Base-by-base conservation (phyloP, 2,329 filamentous ascomycete genomes). In the Paraconiothyrium sp. region DNA sequence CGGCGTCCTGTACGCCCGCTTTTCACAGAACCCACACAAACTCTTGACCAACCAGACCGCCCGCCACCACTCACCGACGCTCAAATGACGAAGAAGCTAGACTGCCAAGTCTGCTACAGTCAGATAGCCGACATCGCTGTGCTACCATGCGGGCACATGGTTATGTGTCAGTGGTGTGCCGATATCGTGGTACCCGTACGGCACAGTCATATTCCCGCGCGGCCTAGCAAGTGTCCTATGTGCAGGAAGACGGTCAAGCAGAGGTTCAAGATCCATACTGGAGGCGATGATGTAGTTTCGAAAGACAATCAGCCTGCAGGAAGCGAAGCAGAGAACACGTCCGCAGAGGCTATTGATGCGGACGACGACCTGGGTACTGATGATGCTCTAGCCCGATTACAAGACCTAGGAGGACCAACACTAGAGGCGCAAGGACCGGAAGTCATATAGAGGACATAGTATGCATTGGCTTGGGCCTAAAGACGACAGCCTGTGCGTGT, bases 141-240 rank as follows among this genome's bases (percentile, higher is more conserved):
- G 20, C 66, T 86, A 39, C 85, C 85, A 0, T 87, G 85, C 62
- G 85, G 85, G 0, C 84, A 87, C 69, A 78, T 85, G 63, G 79
- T 83, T 37, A 83, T 87, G 78, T 87, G 85, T 67, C 75, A 79
- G 43, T 87, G 84, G 84, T 87, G 85, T 65, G 84, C 83, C 3
- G 82, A 84, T 54, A 79, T 84, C 54, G 79, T 83, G 48, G 78
- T 83, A 37, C 84, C 84, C 2, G 76, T 80, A 1, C 77, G 77
- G 68, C 72, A 78, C 59, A 68, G 75, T 32, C 80, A 82, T 67
- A 70, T 80, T 35, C 81, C 82, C 20, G 54, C 67, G n/a, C 70
- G 76, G 16, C 65, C 64, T 14, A 76, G 75, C 4, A 79, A 77
- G 46, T 84, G 82, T 70, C 82, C 82, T 2, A 79, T 82, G 60